Base-by-base conservation (phyloP, 2,329 filamentous ascomycete species). In the Aspergillus aculeatinus region DNA sequence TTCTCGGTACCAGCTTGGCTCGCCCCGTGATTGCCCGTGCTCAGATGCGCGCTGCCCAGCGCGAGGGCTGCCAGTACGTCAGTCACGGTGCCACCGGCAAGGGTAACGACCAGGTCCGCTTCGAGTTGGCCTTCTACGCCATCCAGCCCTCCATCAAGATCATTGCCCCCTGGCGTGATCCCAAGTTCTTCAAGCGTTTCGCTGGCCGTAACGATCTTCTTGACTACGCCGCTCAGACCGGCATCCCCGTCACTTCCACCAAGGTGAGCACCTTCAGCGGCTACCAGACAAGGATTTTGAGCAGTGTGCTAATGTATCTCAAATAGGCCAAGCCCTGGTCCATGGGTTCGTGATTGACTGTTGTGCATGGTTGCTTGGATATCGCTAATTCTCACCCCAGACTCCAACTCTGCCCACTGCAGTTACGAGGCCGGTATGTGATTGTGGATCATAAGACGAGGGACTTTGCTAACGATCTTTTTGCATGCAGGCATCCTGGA, bases 361-460 rank as follows among this genome's bases (percentile, higher is more conserved):
- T 6, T 12, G 70, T 39, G 53, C 35, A 48, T 33, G 5, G 35
- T 9, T 27, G 27, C 19, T 16, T 44, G 6, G 48, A 16, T 19
- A 19, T 59, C 50, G 42, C 57, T 63, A 29, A 65, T 7, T 25
- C 9, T 57, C 48, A 55, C 33, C 12, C 14, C 53, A 64, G 75
- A 76, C 56, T 72, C 75, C 67, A 79, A 77, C 70, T 66, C 91
- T 68, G 89, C 87, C 58, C 90, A 94, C 69, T 79, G 77, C 74
- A 76, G 72, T 62, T 96, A 95, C 76, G 91, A 96, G 81, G 88
- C 88, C 55, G 90, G 90, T 72, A 88, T 31, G 53, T 55, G 42
- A 35, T 23, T 35, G 53, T 12, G 4, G 33, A 1, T 23, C 1
- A 5, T 12, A 16, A 9, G 2, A 5, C 7, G 7, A 4, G 5